Evolutionary conservation across 225 moss, liverwort and hornwort species (phyloP), one percentile per base, ranked within the genome.

Genomic region (Marchantia polymorpha): DNA sequence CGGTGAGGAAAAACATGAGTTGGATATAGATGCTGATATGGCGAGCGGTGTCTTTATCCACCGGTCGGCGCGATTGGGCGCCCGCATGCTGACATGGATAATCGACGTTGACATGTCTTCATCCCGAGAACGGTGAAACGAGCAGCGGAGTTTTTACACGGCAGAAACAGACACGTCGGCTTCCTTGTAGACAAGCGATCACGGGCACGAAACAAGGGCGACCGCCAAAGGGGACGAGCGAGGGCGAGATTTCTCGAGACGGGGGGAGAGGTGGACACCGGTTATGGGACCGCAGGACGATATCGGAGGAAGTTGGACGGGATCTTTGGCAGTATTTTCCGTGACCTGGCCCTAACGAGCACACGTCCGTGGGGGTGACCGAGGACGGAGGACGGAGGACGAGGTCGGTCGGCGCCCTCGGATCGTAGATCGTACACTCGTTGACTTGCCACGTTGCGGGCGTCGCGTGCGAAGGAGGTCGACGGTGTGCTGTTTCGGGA

Each of bases 321-420:
- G n/a, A 73, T 73, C 26, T 73, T 54, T 14, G 27, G 13, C 27
- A 54, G n/a, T 52, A 12, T 26, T 27, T 52, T 12, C 15, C 7
- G 73, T 53, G 52, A 75, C 48, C 70, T 47, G 70, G 70, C 70
- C 70, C 70, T 67, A 67, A 67, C 73, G 54, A 74, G 52, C 25
- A 53, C 10, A 26, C 48, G 16, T 22, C 27, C 12, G 73, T 25
- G 10, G 27, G 13, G 52, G 6, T 17, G 13, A 27, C 15, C n/a
- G 14, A 26, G n/a, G n/a, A 16, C 53, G 9, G 14, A 26, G n/a
- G n/a, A 16, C 53, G 9, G 26, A 53, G 26, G 53, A 53, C 4
- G 19, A 56, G 56, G 49, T 14, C 12, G n/a, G 7, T 29, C 53
- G 10, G 6, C 14, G 10, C 53, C 53, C 12, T 29, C 23, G 0